A percentile compares a stretch with the other conserved stretches of the same genome.
phyloP scores from a whole-genome alignment of 768 basidiomycete species.

The Hypholoma sublateritium region DNA sequence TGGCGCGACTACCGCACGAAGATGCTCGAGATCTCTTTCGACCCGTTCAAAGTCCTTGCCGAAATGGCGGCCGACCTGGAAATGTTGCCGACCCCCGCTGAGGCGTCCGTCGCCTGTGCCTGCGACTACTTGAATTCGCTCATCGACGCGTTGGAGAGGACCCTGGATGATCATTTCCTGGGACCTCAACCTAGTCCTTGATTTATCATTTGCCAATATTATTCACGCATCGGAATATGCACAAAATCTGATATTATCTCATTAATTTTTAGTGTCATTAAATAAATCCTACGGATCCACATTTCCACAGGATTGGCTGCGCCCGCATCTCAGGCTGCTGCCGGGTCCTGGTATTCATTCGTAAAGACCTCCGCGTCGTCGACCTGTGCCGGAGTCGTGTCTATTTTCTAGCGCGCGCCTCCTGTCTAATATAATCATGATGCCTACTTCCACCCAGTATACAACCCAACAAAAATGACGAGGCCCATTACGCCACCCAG shows the following conservation, averaged over 20 bases:
- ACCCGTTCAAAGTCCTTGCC: neutral
- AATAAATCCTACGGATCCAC: no score
- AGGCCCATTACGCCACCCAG: slow-evolving; percentile 27
- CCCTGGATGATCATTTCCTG: neutral
- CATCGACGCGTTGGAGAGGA: neutral
- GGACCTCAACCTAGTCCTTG: neutral
- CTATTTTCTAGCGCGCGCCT: neutral
- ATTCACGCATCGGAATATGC: neutral
- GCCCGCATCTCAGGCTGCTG: no score
- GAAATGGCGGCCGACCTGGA: neutral
- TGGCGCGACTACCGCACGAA: neutral
- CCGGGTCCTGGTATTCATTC: neutral
- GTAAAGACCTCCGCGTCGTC: neutral
- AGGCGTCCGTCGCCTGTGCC: neutral
- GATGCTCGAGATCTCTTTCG: neutral
- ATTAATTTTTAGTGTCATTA: no score
- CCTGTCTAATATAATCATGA: neutral
- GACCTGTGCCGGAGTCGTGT: neutral
- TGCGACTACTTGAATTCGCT: neutral
- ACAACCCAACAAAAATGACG: slow-evolving; percentile 29
- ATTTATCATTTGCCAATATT: neutral
- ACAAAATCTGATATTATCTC: no score
- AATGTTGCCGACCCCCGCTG: neutral
- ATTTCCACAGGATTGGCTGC: no score
- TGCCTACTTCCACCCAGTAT: slow-evolving; percentile 20